These are phyloP conservation scores for Kondoa malvinella DNA, from an alignment of 768 basidiomycete species.

Conservation along the genomic window DNA sequence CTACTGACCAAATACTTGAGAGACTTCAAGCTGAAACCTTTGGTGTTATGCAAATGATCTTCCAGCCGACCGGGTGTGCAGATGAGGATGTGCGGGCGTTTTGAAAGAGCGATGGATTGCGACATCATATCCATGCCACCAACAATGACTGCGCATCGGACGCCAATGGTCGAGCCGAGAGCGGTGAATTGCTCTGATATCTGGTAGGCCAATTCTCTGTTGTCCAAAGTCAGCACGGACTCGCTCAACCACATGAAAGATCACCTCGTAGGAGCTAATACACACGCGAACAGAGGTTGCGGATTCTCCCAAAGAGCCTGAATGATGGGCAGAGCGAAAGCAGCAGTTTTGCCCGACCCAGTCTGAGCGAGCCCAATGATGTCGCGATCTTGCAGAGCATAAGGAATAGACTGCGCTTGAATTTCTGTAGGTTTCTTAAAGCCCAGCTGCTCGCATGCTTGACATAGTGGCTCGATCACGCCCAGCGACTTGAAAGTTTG, in stretches of 20 bases:
- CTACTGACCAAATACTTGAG: conserved; percentile 68
- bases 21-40: conserved; percentile 73
- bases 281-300: conserved; percentile 75
- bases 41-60: conserved; percentile 91
- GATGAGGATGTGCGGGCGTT: conserved; percentile 83
- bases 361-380: conserved; percentile 98
- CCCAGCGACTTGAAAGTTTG: conserved; percentile 65
- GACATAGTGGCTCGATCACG: conserved; percentile 71
- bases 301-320: conserved; percentile 88
- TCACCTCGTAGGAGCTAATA: conserved; percentile 76
- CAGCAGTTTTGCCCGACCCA: conserved; percentile 93
- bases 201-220: conserved; percentile 82
- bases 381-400: conserved; percentile 76
- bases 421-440: conserved; percentile 82
- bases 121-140: conserved; percentile 84
- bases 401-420: conserved; percentile 65
- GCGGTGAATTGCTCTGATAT: conserved; percentile 93
- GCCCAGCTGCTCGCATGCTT: conserved; percentile 61
- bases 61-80: conserved; percentile 85
- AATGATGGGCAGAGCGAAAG: conserved; percentile 86
- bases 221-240: too few relatives aligned
- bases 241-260: conserved; percentile 12
- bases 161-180: conserved; percentile 80
- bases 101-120: conserved; percentile 80
- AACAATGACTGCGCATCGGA: conserved; percentile 76